Conservation (phyloP, 352 stramenopile species). For the Phytophthora litchii region DNA sequence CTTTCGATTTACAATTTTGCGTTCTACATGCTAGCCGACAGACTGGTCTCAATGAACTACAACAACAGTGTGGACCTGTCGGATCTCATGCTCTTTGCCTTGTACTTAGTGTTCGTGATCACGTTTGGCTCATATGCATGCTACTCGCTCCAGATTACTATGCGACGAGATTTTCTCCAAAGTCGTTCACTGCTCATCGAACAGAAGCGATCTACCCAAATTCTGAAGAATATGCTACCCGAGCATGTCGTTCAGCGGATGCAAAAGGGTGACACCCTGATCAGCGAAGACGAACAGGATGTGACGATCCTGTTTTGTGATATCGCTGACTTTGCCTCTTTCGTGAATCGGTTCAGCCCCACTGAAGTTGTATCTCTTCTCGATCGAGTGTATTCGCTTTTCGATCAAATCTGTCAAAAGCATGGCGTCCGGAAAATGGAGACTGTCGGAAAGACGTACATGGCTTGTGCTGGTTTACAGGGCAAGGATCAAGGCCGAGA, state of each 20-base stretch:
- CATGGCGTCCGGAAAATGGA: constrained; percentile 94
- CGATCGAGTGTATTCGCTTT: constrained; percentile 92
- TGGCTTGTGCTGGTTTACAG: constrained; percentile 87
- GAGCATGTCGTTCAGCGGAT: constrained; percentile 87
- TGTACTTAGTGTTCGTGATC: constrained; percentile 84
- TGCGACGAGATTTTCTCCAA: constrained; percentile 84
- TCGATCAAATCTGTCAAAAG: constrained; percentile 91
- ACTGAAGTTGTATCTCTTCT: constrained; percentile 86
- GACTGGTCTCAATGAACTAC: constrained; percentile 29
- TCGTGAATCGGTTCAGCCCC: constrained; percentile 78
- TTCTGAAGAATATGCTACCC: constrained; percentile 87
- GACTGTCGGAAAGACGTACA: constrained; percentile 92
- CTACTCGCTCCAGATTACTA: constrained; percentile 86
- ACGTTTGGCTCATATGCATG: constrained; percentile 73
- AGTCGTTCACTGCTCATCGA: constrained; percentile 79
- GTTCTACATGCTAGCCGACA: constrained; percentile 67
- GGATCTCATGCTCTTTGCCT: constrained; percentile 66
- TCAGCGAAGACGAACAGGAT: constrained; percentile 88
- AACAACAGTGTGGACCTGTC: constrained; percentile 48
- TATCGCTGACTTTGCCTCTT: constrained; percentile 81
- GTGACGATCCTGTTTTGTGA: constrained; percentile 90
- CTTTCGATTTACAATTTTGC: constrained; percentile 82
- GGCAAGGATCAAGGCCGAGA: constrained; percentile 80
- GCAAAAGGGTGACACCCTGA: constrained; percentile 82
- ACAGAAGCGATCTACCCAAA: constrained; percentile 79